Conservation (phyloP, 2,329 filamentous ascomycete genomes). For the Exophiala sp. region DNA sequence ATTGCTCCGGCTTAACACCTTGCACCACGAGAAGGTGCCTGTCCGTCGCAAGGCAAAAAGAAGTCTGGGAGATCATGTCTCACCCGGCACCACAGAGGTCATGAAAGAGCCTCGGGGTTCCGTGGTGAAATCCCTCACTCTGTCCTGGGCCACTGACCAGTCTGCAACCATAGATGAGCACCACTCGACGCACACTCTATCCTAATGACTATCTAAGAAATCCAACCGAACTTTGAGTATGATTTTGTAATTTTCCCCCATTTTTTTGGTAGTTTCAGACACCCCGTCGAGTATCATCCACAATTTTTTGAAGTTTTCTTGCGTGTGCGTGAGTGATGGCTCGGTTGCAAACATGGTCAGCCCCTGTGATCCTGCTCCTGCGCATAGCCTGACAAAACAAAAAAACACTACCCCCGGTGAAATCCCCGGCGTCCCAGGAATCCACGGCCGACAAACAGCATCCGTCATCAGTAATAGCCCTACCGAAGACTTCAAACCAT, state of each 20-base stretch:
- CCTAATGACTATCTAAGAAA: background rate
- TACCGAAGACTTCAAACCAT: constrained; percentile 15
- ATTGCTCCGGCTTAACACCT: constrained; percentile 9
- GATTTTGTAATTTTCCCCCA: constrained; percentile 15
- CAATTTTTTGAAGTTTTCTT: constrained; percentile 9
- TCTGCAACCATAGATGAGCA: background rate
- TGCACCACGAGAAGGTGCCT: constrained; percentile 17
- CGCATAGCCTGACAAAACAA: constrained; percentile 3
- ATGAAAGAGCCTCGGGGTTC: no score
- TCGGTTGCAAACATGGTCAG: constrained; percentile 1
- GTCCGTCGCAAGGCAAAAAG: constrained; percentile 11
- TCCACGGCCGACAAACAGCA: constrained; percentile 12
- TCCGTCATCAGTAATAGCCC: constrained; percentile 22
- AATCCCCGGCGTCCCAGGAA: constrained; percentile 14
- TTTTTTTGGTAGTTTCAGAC: constrained; percentile 17
- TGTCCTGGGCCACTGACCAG: background rate
- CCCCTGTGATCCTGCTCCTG: constrained; percentile 11
- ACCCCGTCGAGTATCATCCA: constrained; percentile 8
- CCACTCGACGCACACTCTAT: constrained; percentile 2
- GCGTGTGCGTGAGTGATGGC: background rate
- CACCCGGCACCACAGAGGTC: no score
- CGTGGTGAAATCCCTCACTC: constrained; percentile 1
- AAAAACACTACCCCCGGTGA: constrained; percentile 1
- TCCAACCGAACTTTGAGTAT: constrained; percentile 11
- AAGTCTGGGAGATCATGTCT: no score